Percentiles rank a stretch among this genome's conserved stretches.
Conservation (phyloP, 441 rosid species). For the Populus hybrid region DNA sequence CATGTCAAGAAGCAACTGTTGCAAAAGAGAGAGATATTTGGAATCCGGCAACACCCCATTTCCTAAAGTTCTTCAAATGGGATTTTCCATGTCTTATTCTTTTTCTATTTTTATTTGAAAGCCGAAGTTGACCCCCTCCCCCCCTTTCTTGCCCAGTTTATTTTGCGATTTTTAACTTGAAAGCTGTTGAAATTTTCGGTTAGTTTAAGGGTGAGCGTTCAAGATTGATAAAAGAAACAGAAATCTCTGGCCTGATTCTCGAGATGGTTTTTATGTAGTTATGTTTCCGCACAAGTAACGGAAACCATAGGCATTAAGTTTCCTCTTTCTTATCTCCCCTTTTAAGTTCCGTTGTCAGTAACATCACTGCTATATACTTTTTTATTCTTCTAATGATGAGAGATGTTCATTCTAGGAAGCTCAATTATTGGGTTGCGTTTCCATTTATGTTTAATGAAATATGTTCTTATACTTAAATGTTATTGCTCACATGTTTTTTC, state of each 20-base stretch:
- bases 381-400: background rate
- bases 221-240: background rate
- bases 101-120: background rate
- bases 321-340: background rate
- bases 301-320: background rate
- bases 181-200: conserved; percentile 14
- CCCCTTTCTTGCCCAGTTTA: background rate
- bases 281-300: background rate
- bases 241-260: background rate
- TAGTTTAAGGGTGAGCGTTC: background rate
- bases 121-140: background rate
- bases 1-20: conserved; percentile 16
- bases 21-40: conserved; percentile 10
- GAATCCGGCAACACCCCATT: conserved; percentile 13
- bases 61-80: background rate
- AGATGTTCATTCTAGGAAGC: background rate
- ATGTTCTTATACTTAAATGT: background rate
- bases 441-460: background rate
- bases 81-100: background rate
- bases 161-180: background rate
- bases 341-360: background rate
- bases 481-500: background rate
- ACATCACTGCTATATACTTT: background rate
- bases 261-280: background rate
- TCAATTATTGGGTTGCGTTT: background rate